phyloP scores from a whole-genome alignment of 2,329 filamentous ascomycete genomes.

The Alternaria sp. region DNA sequence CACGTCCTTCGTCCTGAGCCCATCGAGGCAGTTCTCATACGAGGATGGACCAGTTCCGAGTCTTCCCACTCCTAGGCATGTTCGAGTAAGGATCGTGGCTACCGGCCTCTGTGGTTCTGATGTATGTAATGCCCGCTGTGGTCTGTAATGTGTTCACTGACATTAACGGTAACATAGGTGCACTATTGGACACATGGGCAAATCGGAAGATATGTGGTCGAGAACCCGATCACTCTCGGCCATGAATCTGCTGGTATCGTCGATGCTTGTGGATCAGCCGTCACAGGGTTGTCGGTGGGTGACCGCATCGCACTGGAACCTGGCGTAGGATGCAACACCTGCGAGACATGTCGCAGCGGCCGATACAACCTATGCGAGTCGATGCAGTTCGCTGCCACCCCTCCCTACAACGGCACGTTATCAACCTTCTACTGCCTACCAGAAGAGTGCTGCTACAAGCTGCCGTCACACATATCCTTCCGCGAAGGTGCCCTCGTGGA shows the following conservation, averaged over 20 bases:
- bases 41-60: background rate
- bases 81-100: background rate
- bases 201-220: background rate
- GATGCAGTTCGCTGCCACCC: background rate
- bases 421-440: constrained; percentile 14
- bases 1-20: background rate
- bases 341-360: background rate
- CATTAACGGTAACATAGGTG: background rate
- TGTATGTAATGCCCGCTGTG: background rate
- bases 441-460: constrained; percentile 23
- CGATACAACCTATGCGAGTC: background rate
- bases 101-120: background rate
- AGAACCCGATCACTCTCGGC: background rate
- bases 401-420: background rate
- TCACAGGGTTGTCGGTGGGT: background rate
- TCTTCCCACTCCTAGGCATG: background rate
- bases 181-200: background rate
- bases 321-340: background rate
- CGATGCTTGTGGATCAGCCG: background rate
- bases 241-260: background rate
- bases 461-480: constrained; percentile 19
- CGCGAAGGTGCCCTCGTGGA: constrained; percentile 29
- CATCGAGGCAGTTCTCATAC: background rate
- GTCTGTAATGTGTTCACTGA: background rate
- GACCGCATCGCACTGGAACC: background rate